These are phyloP conservation scores for Oryza punctata DNA, from an alignment of 176 grass and related monocot genomes.

Conservation along the genomic window DNA sequence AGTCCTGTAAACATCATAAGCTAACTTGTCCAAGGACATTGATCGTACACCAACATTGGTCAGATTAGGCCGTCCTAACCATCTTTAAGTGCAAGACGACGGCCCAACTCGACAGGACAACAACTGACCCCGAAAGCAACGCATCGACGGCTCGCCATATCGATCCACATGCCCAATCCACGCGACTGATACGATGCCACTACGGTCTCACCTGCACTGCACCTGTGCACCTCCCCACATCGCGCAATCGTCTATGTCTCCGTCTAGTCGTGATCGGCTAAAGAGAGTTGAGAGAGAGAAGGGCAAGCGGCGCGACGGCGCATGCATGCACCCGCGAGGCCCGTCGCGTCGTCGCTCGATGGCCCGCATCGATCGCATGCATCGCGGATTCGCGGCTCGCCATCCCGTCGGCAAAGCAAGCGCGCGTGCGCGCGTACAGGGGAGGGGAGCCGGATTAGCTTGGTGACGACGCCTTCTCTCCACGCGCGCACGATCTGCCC, in stretches of 20 bases:
- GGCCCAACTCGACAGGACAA: not conserved
- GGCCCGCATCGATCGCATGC: too few relatives aligned
- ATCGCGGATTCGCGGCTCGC: not conserved
- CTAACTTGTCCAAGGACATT: not conserved
- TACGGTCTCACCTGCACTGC: too few relatives aligned
- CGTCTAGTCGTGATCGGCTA: not conserved
- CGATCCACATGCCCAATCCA: not conserved
- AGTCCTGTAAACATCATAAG: not conserved
- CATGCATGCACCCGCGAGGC: too few relatives aligned
- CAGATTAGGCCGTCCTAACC: not conserved
- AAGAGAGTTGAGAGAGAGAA: not conserved
- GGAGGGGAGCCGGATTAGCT: not conserved
- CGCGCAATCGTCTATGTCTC: not conserved
- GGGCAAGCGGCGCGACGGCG: not conserved
- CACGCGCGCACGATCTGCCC: too few relatives aligned
- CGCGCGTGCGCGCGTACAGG: too few relatives aligned
- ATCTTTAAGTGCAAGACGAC: not conserved
- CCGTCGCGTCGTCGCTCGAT: too few relatives aligned
- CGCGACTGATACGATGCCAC: not conserved
- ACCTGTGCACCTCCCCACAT: too few relatives aligned
- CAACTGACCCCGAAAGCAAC: not conserved
- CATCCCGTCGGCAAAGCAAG: conserved; percentile 28
- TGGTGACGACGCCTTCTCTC: not conserved
- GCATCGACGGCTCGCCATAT: not conserved
- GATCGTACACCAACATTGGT: not conserved